phyloP scores from a whole-genome alignment of 139 green algal species.

The Chloropicon primus region DNA sequence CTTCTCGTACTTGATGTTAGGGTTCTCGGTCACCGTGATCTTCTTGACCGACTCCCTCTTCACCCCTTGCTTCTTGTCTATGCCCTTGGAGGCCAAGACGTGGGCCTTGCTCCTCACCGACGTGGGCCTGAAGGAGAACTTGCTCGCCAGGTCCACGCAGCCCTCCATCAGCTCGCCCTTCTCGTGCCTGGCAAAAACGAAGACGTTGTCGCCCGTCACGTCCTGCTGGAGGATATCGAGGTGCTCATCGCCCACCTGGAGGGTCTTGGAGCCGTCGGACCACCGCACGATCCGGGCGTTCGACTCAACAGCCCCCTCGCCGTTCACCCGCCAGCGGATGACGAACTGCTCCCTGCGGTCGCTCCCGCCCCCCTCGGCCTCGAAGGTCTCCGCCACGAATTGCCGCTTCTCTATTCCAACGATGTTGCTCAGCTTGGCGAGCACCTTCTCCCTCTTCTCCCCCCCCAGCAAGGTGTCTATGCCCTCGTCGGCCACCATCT shows the following conservation, averaged over 20 bases:
- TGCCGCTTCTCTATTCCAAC: neutral
- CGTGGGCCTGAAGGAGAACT: neutral
- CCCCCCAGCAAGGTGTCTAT: neutral
- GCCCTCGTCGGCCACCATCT: neutral
- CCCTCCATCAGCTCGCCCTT: neutral
- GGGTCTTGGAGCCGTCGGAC: conserved; percentile 20
- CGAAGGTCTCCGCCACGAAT: neutral
- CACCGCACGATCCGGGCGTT: conserved; percentile 32
- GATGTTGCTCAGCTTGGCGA: neutral
- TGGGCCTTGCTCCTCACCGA: neutral
- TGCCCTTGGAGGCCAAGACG: neutral
- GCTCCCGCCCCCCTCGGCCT: too few relatives aligned
- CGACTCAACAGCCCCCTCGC: conserved; percentile 6
- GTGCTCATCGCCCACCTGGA: conserved; percentile 25
- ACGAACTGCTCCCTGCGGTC: neutral
- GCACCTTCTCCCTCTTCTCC: neutral
- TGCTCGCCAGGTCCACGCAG: neutral
- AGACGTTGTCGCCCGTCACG: neutral
- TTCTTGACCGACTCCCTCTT: neutral
- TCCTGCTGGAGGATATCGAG: conserved; percentile 9
- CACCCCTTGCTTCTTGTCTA: conserved; percentile 8
- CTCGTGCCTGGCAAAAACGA: neutral
- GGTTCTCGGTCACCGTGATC: conserved; percentile 3
- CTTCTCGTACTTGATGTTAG: conserved; percentile 3
- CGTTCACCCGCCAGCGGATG: neutral